Conservation (phyloP, 2,329 filamentous ascomycete genomes). For the Ophiocordyceps unilateralis region DNA sequence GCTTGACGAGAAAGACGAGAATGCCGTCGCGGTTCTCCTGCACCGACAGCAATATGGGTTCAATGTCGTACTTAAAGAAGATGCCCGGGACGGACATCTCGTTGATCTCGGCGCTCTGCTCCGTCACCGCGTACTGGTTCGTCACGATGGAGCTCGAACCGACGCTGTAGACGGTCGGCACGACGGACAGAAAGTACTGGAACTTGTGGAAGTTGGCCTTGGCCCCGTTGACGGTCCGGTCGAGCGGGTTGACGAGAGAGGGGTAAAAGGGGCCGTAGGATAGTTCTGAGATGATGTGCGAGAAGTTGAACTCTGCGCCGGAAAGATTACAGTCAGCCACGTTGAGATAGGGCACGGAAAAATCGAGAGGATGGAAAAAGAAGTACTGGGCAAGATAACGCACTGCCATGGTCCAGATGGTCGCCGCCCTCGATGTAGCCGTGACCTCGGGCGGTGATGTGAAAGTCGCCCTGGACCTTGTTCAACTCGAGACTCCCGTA, state of each 20-base stretch:
- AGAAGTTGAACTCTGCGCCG: slow-evolving; percentile 84
- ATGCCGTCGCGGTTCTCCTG: slow-evolving; percentile 65
- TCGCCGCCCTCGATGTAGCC: slow-evolving; percentile 69
- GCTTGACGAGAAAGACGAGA: slow-evolving; percentile 56
- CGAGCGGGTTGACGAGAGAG: slow-evolving; percentile 80
- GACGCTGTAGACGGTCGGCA: slow-evolving; percentile 81
- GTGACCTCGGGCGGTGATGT: slow-evolving; percentile 88
- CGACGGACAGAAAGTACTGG: slow-evolving; percentile 92
- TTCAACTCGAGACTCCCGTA: slow-evolving; percentile 85
- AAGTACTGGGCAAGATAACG: too few relatives aligned
- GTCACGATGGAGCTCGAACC: slow-evolving; percentile 57
- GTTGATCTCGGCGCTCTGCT: slow-evolving; percentile 55
- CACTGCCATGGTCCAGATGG: slow-evolving; percentile 70
- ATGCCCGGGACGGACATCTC: slow-evolving; percentile 68
- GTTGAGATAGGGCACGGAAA: not conserved
- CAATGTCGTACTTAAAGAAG: slow-evolving; percentile 98
- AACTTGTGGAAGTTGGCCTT: slow-evolving; percentile 75
- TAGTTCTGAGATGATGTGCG: slow-evolving; percentile 86
- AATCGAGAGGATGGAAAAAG: not conserved
- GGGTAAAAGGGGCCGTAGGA: slow-evolving; percentile 97
- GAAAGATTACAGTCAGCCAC: not conserved
- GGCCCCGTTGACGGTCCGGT: slow-evolving; percentile 72
- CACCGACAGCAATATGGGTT: slow-evolving; percentile 78
- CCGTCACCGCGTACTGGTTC: slow-evolving; percentile 95
- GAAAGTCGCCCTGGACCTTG: slow-evolving; percentile 95